Base-by-base conservation (phyloP, 2,329 filamentous ascomycete species). In the Ceratocystis diversiconidia region DNA sequence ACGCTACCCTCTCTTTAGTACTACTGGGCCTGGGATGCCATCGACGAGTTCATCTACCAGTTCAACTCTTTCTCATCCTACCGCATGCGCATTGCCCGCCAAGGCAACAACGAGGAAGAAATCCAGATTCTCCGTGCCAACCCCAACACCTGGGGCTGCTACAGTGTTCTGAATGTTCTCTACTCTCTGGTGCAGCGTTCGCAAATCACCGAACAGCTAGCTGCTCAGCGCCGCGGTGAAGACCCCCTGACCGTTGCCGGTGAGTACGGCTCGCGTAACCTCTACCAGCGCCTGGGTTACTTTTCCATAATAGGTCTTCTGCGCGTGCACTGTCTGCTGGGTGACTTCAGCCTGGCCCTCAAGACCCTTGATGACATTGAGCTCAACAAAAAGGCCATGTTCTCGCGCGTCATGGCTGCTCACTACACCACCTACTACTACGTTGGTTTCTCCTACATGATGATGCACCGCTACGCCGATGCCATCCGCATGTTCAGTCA, bases 371-470 rank as follows among this genome's bases (percentile, higher is more conserved):
- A 99, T 76, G 92, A 97, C 76, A 97, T 99, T 74, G 94, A 99
- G 84, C 86, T 99, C 73, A 99, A 97, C 83, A 99, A 99, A 84
- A 97, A 97, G 83, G 92, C 94, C 77, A 97, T 97, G 90, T 99
- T 99, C 76, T 92, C 94, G 69, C 90, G 94, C 70, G 94, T 99
- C 76, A 97, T 99, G 94, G 92, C 94, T 65, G 94, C 94, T 67
- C 94, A 99, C 82, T 97, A 97, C 81, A 96, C 92, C 71, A 99
- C 94, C 70, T 99, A 97, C 85, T 99, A 99, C 85, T 97, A 97
- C 76, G 92, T 99, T 69, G 94, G 94, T 71, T 99, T 99, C 85
- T 95, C 90, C 71, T 99, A 99, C 87, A 97, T 99, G 92, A 99
- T 99, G 94, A 95, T 97, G 90, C 91, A 94, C 80, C 90, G 94